phyloP scores from a whole-genome alignment of 2,329 filamentous ascomycete genomes.

The Talaromyces verruculosus region DNA sequence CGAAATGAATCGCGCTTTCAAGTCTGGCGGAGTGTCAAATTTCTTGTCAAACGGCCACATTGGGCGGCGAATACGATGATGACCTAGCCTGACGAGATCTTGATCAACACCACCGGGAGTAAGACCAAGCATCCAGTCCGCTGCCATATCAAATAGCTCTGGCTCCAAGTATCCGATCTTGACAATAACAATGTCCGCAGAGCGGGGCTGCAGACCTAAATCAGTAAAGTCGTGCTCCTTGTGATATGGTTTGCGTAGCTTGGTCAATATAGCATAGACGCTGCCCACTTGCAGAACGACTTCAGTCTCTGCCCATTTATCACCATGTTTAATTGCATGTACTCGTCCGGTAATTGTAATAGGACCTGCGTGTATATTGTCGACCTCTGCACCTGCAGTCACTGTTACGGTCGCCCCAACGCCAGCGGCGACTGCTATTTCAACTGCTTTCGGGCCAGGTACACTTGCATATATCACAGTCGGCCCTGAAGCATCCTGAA shows the following conservation, averaged over 20 bases:
- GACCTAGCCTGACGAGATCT: conserved; percentile 51
- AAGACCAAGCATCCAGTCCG: conserved; percentile 56
- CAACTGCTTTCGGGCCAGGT: conserved; percentile 49
- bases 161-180: conserved; percentile 60
- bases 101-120: conserved; percentile 58
- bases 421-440: conserved; percentile 46
- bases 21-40: conserved; percentile 37
- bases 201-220: conserved; percentile 48
- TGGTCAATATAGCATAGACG: conserved; percentile 54
- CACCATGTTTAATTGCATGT: conserved; percentile 53
- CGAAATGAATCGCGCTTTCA: conserved; percentile 39
- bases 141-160: conserved; percentile 55
- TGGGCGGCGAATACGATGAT: conserved; percentile 50
- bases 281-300: conserved; percentile 53
- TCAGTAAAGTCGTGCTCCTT: conserved; percentile 54
- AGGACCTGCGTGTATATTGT: conserved; percentile 50
- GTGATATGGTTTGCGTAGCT: conserved; percentile 56
- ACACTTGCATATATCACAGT: conserved; percentile 56
- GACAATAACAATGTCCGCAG: conserved; percentile 54
- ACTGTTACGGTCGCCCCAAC: conserved; percentile 52
- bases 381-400: conserved; percentile 53
- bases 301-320: conserved; percentile 50
- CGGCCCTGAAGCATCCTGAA: conserved; percentile 39
- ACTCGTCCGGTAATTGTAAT: conserved; percentile 54
- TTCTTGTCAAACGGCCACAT: conserved; percentile 51